Conservation (phyloP, 1,284 basidiomycete species). For the Lignosus rhinocerotis region DNA sequence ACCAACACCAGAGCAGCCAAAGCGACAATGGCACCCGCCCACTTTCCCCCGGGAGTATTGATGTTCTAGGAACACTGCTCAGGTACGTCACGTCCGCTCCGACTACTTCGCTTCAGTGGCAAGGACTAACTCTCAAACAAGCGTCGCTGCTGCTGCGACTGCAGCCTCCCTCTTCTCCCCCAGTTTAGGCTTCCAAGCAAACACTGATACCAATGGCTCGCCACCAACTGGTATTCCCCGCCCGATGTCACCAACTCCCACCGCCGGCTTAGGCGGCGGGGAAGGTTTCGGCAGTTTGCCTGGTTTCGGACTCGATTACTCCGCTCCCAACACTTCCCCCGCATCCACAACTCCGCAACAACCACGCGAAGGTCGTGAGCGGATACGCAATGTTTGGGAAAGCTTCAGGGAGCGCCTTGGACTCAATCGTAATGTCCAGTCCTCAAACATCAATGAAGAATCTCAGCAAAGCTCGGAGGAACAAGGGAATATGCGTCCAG, state of each 20-base stretch:
- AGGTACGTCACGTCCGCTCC: constrained; percentile 46
- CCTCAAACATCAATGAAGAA: not conserved
- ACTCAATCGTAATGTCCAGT: constrained; percentile 29
- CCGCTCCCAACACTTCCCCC: constrained; percentile 1
- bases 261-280: constrained; percentile 41
- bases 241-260: constrained; percentile 51
- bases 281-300: constrained; percentile 26
- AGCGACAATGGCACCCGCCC: constrained; percentile 27
- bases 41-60: constrained; percentile 71
- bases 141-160: constrained; percentile 79
- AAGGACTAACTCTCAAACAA: constrained; percentile 30
- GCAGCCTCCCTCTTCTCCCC: constrained; percentile 70
- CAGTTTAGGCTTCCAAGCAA: constrained; percentile 37
- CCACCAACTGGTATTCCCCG: constrained; percentile 28
- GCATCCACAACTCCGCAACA: constrained; percentile 15
- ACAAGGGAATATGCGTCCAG: constrained; percentile 28
- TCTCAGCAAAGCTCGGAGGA: constrained; percentile 1
- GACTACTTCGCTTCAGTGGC: not conserved
- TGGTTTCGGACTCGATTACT: constrained; percentile 23
- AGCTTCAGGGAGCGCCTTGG: constrained; percentile 66
- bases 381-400: constrained; percentile 61
- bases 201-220: constrained; percentile 17
- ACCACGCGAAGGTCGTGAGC: constrained; percentile 35
- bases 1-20: constrained; percentile 13
- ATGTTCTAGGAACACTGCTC: constrained; percentile 77